phyloP scores from a whole-genome alignment of 352 stramenopile species.

The Globisporangium carolinianum region DNA sequence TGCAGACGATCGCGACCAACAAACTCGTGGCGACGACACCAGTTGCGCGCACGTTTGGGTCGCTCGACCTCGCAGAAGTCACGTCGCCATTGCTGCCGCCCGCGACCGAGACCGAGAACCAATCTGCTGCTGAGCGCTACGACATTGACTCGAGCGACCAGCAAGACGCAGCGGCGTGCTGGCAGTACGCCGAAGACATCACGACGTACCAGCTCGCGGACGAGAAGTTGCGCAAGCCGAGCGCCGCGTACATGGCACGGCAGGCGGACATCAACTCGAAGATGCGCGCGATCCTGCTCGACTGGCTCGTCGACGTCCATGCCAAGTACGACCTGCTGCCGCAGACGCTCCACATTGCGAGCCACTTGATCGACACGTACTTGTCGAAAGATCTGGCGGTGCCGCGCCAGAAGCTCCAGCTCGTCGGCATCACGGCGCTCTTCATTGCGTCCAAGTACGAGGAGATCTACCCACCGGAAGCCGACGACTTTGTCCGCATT shows the following conservation, averaged over 20 bases:
- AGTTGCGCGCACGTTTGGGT: constrained; percentile 27
- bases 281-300: constrained; percentile 98
- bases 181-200: constrained; percentile 82
- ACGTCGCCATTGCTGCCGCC: constrained; percentile 15
- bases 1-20: constrained; percentile 9
- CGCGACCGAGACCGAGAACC: constrained; percentile 4
- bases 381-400: constrained; percentile 69
- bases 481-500: constrained; percentile 95
- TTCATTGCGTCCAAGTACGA: constrained; percentile 98
- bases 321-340: constrained; percentile 75
- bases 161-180: constrained; percentile 48
- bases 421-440: constrained; percentile 94
- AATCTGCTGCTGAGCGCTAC: constrained; percentile 18
- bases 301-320: constrained; percentile 97
- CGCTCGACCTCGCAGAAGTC: constrained; percentile 25
- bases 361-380: constrained; percentile 78
- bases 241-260: constrained; percentile 64
- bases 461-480: constrained; percentile 94
- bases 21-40: constrained; percentile 26
- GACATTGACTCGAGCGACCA: constrained; percentile 80
- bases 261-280: constrained; percentile 98
- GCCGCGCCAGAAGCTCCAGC: constrained; percentile 87
- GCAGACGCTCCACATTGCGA: constrained; percentile 81
- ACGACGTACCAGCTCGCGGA: constrained; percentile 69
- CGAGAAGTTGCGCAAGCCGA: constrained; percentile 63